These are phyloP conservation scores for Ascosphaera pollenicola DNA, from an alignment of 2,329 filamentous ascomycete species.

Conservation along the genomic window DNA sequence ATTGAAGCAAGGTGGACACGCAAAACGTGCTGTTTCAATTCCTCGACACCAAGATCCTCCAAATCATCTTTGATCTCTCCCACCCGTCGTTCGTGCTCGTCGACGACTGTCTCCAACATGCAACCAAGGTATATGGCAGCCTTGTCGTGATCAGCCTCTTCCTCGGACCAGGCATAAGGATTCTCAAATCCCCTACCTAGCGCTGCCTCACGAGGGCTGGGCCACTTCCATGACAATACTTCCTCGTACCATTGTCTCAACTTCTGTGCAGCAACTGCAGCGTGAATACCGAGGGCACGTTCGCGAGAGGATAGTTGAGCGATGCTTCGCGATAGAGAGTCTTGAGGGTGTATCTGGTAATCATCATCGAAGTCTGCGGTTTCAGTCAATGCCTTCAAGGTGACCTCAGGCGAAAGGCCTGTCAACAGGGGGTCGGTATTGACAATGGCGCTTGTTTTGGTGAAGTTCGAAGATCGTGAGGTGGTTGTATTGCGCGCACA, in stretches of 20 bases:
- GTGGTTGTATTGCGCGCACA: not conserved
- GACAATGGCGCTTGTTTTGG: not conserved
- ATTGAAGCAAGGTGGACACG: constrained; percentile 43
- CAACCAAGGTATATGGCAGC: constrained; percentile 42
- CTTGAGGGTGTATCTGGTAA: constrained; percentile 9
- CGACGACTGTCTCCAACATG: constrained; percentile 40
- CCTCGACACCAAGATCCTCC: constrained; percentile 31
- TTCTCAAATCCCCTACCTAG: constrained; percentile 19
- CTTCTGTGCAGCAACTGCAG: constrained; percentile 35
- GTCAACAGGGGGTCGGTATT: constrained; percentile 25
- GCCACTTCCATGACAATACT: constrained; percentile 37
- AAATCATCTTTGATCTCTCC: constrained; percentile 41
- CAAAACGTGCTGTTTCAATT: constrained; percentile 73
- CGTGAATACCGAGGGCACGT: constrained; percentile 34
- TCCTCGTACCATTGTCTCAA: constrained; percentile 36
- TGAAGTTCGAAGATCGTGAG: not conserved
- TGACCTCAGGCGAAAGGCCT: constrained; percentile 31
- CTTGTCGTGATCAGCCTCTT: constrained; percentile 8
- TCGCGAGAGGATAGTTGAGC: constrained; percentile 32
- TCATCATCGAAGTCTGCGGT: constrained; percentile 15
- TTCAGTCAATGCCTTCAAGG: constrained; percentile 26
- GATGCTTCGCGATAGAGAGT: constrained; percentile 27
- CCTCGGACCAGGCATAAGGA: not conserved
- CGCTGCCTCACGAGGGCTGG: constrained; percentile 16
- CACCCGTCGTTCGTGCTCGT: constrained; percentile 47